A percentile compares a stretch with the other conserved stretches of the same genome.
Conservation (phyloP, 352 stramenopile genomes). For the Globisporangium radiosum region DNA sequence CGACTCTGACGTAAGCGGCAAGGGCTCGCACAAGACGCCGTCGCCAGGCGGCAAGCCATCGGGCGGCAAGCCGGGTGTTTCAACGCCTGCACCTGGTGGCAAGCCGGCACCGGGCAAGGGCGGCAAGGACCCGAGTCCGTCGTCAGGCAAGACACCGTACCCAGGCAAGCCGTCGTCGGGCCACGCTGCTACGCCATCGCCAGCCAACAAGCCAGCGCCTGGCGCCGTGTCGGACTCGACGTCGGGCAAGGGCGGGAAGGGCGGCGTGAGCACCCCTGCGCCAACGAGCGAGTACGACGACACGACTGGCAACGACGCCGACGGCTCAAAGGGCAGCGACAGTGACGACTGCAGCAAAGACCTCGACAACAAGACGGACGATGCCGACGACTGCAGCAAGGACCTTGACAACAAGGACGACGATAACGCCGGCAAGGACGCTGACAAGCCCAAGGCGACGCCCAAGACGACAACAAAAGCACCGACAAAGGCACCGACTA, state of each 20-base stretch:
- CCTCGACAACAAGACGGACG: slow-evolving; percentile 2
- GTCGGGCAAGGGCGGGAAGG: slow-evolving; percentile 2
- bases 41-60: slow-evolving; percentile 5
- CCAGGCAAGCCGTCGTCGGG: not conserved
- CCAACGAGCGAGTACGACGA: slow-evolving; percentile 6
- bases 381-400: slow-evolving; percentile 10
- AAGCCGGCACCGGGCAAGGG: not conserved
- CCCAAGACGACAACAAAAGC: not conserved
- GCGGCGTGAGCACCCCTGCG: not conserved
- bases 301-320: slow-evolving; percentile 3
- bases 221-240: slow-evolving; percentile 8
- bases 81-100: slow-evolving; percentile 2
- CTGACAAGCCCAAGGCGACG: slow-evolving; percentile 10
- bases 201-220: slow-evolving; percentile 4
- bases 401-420: slow-evolving; percentile 7
- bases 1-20: slow-evolving; percentile 4
- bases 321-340: slow-evolving; percentile 2
- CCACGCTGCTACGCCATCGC: not conserved
- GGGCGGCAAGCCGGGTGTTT: not conserved
- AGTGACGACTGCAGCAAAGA: slow-evolving; percentile 8
- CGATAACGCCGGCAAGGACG: slow-evolving; percentile 19
- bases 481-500: not conserved
- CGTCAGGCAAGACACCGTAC: not conserved
- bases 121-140: not conserved
- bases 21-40: slow-evolving; percentile 2